Evolutionary conservation across 805 yeast species (phyloP), one percentile per base, ranked within the genome.

Genomic region (Wickerhamiella allomyrinae): DNA sequence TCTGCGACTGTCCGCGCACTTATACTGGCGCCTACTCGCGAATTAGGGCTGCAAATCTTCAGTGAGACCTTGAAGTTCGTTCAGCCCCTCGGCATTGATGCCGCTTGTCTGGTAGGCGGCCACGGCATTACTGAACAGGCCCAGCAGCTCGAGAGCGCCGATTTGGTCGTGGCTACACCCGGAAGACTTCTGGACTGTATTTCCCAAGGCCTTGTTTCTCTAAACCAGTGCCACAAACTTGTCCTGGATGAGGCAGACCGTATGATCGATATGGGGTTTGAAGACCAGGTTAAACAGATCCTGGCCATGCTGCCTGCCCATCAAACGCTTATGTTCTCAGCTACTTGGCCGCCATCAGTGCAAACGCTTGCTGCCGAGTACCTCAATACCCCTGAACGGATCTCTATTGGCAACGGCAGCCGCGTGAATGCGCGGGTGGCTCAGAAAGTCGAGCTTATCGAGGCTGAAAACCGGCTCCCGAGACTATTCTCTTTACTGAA

Each of bases 251-350:
- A 89, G 61, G 95, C 95, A 2, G 98, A 89, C 59, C 68, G 87
- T 50, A 89, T 89, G 97, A 77, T 89, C 34, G 95, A 86, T 57
- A 71, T 89, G 74, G 96, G 96, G 3, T 89, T 89, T 57, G 95
- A 85, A 57, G 79, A 73, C 25, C 85, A 85, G 54, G 72, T 89
- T 37, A 71, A 69, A 19, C 66, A 69, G 34, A 74, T 89, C 13
- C 58, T 81, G 40, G 65, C 63, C 3, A 63, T 63, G 29, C 63
- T 83, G n/a, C 79, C 84, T 0, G 59, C 58, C 0, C 53, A 79
- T 41, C 77, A 76, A 39, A 83, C 93, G 0, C 70, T 85, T 73
- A 81, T 89, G 95, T 89, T 84, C 59, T 83, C 96, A 0, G 97
- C 97, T 0, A 91, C 98, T 0, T 77, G 89, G 75, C 81, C 94